Evolutionary conservation across 2,329 filamentous ascomycete genomes (phyloP).

Genomic region (Periconia macrospinosa): DNA sequence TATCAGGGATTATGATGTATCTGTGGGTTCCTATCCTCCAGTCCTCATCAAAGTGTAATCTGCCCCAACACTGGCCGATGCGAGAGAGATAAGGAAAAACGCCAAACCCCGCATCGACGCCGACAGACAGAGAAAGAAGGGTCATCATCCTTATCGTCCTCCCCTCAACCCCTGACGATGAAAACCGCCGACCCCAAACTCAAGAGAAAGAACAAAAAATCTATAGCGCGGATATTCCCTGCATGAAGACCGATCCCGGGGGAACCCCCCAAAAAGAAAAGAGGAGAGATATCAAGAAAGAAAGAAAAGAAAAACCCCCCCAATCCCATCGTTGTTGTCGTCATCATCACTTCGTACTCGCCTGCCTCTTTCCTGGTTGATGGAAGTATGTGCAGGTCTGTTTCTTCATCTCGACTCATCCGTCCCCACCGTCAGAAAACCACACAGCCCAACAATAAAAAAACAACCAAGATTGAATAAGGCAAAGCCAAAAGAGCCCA

Average conservation of each 20-base stretch:
- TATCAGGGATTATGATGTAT: neutral
- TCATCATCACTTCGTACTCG: neutral
- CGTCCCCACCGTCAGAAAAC: neutral
- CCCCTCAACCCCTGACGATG: neutral
- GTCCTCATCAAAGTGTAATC: neutral
- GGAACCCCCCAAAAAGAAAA: neutral
- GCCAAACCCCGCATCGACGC: neutral
- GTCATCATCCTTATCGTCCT: neutral
- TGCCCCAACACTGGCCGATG: neutral
- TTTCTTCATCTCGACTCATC: neutral
- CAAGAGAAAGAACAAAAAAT: neutral
- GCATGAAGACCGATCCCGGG: neutral
- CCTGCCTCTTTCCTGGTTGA: neutral
- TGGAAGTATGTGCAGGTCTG: conserved; percentile 7
- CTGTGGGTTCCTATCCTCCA: neutral
- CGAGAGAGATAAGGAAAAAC: neutral
- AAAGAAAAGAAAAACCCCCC: neutral
- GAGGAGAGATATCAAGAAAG: neutral
- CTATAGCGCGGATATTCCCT: conserved; percentile 1
- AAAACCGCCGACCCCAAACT: neutral
- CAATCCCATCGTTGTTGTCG: neutral
- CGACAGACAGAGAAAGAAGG: neutral
- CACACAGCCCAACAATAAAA: neutral
- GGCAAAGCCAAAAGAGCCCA: neutral
- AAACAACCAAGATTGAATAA: neutral